Evolutionary conservation across 495 filamentous ascomycete genomes (phyloP).

Genomic region (Chaetomium tenue): DNA sequence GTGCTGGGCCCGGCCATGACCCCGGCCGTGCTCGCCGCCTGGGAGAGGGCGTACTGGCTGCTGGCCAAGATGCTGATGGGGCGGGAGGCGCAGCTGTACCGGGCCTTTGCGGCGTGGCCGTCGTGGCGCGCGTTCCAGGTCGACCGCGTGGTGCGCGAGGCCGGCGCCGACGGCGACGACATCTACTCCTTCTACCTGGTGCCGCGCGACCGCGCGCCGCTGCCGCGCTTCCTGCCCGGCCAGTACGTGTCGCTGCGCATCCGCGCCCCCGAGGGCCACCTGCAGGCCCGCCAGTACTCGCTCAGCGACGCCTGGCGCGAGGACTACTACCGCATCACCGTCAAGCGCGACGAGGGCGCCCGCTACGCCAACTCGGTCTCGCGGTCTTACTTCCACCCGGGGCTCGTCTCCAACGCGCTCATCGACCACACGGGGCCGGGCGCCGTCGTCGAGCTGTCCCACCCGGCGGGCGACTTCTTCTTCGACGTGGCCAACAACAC

Average conservation of each 20-base stretch:
- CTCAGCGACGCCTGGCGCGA: slow-evolving; percentile 60
- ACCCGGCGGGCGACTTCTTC: slow-evolving; percentile 71
- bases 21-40: slow-evolving; percentile 61
- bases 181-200: slow-evolving; percentile 71
- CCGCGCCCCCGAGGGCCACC: slow-evolving; percentile 54
- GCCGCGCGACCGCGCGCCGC: slow-evolving; percentile 58
- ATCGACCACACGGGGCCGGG: slow-evolving; percentile 60
- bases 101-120: slow-evolving; percentile 55
- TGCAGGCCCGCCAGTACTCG: slow-evolving; percentile 71
- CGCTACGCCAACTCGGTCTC: slow-evolving; percentile 43
- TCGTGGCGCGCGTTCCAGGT: slow-evolving; percentile 68
- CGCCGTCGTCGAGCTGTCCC: slow-evolving; percentile 60
- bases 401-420: slow-evolving; percentile 68
- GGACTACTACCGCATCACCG: slow-evolving; percentile 66
- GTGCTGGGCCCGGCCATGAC: slow-evolving; percentile 68
- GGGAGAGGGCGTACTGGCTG: slow-evolving; percentile 68
- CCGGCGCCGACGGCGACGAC: no score
- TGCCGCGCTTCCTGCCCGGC: slow-evolving; percentile 63
- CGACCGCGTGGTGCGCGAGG: slow-evolving; percentile 59
- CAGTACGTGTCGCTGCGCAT: slow-evolving; percentile 67
- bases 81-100: slow-evolving; percentile 60
- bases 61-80: slow-evolving; percentile 69
- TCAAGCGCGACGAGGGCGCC: slow-evolving; percentile 63
- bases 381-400: slow-evolving; percentile 47
- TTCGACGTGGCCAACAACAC: slow-evolving; percentile 44